phyloP scores from a whole-genome alignment of 805 yeast species.

The Jamesozyma hellenica region DNA sequence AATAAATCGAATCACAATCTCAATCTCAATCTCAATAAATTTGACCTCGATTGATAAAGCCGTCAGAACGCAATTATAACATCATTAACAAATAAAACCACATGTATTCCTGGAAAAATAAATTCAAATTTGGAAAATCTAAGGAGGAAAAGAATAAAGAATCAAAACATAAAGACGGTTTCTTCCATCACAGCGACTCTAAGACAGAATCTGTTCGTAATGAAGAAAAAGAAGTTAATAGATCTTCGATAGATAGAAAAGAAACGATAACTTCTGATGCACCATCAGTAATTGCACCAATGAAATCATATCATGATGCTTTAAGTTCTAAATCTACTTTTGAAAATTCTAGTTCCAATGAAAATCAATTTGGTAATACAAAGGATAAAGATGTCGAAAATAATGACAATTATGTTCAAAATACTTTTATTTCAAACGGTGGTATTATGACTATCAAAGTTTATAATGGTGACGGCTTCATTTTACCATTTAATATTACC shows the following conservation, averaged over 20 bases:
- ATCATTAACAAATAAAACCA: no score
- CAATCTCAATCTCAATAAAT: no score
- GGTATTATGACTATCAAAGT: slow-evolving; percentile 73
- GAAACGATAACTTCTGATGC: slow-evolving; percentile 24
- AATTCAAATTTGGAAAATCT: slow-evolving; percentile 27
- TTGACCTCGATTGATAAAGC: no score
- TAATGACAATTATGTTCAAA: slow-evolving; percentile 2
- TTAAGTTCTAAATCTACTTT: slow-evolving; percentile 16
- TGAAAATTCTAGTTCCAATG: slow-evolving; percentile 4
- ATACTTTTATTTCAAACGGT: slow-evolving; percentile 23
- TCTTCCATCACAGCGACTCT: slow-evolving; percentile 2
- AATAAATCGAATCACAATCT: no score
- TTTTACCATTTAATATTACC: slow-evolving; percentile 60
- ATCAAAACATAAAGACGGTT: slow-evolving; percentile 4
- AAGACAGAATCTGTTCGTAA: background rate
- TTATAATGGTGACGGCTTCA: slow-evolving; percentile 57
- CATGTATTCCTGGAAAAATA: slow-evolving; percentile 28
- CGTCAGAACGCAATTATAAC: no score
- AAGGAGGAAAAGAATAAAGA: slow-evolving; percentile 25
- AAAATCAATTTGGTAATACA: background rate
- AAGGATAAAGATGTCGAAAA: background rate
- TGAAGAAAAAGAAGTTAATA: background rate
- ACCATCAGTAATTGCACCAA: slow-evolving; percentile 20
- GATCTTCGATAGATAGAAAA: slow-evolving; percentile 10
- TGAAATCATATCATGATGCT: slow-evolving; percentile 19